phyloP scores from a whole-genome alignment of 2,329 filamentous ascomycete genomes.

The Fusarium brachygibbosum region DNA sequence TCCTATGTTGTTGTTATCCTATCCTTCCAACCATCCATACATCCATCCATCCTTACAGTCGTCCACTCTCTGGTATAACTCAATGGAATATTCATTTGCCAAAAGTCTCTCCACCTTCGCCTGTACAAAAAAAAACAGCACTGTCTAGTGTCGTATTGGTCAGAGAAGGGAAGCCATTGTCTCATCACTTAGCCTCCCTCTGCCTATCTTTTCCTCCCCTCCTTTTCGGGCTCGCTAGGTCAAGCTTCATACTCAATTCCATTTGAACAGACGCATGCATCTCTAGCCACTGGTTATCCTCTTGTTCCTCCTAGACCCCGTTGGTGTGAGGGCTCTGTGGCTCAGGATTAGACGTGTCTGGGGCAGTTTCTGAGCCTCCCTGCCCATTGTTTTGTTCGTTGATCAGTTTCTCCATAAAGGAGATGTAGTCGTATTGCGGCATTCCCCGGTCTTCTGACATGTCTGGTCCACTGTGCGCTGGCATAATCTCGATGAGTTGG shows the following conservation, averaged over 20 bases:
- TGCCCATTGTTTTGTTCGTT: constrained; percentile 55
- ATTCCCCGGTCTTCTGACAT: constrained; percentile 85
- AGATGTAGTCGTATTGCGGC: constrained; percentile 95
- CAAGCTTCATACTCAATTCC: constrained; percentile 26
- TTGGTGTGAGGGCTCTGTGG: constrained; percentile 54
- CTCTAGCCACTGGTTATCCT: constrained; percentile 23
- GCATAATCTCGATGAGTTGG: constrained; percentile 89
- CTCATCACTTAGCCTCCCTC: constrained; percentile 9
- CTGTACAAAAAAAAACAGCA: constrained; percentile 32
- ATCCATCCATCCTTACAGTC: constrained; percentile 5
- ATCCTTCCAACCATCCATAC: constrained; percentile 7
- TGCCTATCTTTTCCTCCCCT: constrained; percentile 11
- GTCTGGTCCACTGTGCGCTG: constrained; percentile 85
- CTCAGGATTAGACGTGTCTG: constrained; percentile 54
- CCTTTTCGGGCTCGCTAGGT: constrained; percentile 6
- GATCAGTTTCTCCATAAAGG: constrained; percentile 94
- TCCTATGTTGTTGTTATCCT: constrained; percentile 34
- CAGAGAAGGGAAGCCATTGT: constrained; percentile 31
- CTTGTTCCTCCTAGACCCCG: constrained; percentile 46
- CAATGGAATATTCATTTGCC: constrained; percentile 47
- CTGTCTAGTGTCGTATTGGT: constrained; percentile 38
- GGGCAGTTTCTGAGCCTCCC: constrained; percentile 49
- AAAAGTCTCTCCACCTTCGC: constrained; percentile 28
- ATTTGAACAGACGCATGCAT: constrained; percentile 32
- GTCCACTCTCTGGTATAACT: constrained; percentile 44